Evolutionary conservation across 2,329 filamentous ascomycete genomes (phyloP).

Genomic region (Venturia pyrina): DNA sequence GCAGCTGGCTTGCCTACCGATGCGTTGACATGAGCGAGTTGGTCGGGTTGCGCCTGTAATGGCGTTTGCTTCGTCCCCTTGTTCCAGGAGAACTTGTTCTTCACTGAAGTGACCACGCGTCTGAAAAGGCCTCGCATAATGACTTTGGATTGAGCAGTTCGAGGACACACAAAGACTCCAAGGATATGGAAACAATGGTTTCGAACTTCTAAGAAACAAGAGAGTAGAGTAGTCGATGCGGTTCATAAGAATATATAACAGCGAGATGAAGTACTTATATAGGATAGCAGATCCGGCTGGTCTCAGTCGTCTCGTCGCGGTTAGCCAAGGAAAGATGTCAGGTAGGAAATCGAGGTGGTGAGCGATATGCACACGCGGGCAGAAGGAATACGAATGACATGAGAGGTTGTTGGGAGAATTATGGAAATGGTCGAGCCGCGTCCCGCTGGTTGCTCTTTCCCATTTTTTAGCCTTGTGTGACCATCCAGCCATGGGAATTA

Average conservation of each 20-base stretch:
- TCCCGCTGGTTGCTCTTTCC: neutral
- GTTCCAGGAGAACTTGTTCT: neutral
- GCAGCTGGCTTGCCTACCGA: neutral
- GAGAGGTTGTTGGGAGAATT: neutral
- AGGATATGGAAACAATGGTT: neutral
- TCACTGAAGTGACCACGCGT: neutral
- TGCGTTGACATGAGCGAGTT: neutral
- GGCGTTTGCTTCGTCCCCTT: neutral
- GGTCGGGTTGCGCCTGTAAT: neutral
- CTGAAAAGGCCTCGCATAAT: neutral
- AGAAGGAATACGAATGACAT: neutral
- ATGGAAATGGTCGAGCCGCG: neutral
- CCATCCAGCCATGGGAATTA: neutral
- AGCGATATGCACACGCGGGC: neutral
- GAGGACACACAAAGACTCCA: neutral
- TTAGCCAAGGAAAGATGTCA: neutral
- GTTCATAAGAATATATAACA: neutral
- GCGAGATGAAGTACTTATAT: neutral
- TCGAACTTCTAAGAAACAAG: neutral
- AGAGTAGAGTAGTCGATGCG: neutral
- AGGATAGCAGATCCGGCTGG: too few species aligned
- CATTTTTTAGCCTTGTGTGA: neutral
- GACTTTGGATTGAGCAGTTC: neutral
- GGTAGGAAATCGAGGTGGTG: neutral
- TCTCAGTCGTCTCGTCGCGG: neutral